Evolutionary conservation across 2,329 filamentous ascomycete genomes (phyloP), one percentile per base, ranked within the genome.

Genomic region (Trichoderma polysporum): DNA sequence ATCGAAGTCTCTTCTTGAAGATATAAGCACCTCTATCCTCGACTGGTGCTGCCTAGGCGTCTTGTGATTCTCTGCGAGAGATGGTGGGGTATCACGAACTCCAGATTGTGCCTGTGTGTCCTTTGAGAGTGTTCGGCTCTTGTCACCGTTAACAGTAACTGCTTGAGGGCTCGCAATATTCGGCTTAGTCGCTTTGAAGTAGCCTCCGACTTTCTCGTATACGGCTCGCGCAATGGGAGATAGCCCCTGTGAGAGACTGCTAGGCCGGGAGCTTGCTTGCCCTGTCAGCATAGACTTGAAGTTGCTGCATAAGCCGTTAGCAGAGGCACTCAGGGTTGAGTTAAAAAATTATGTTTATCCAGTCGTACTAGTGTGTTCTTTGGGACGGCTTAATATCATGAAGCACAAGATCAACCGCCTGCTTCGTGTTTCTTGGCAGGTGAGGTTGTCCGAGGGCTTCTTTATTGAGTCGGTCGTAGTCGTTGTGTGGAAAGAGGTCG

Each of bases 361-460:
- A 15, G 35, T 52, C 83, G 76, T 79, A 91, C 90, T 87, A 92
- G 73, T 90, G 81, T 10, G 90, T 90, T 69, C 91, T 81, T 68
- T 89, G 88, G n/a, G 89, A 86, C 1, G 88, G 85, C 74, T 89
- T 88, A 66, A 97, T 78, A 47, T 97, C 85, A 69, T 89, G 88
- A 66, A 92, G 86, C 33, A 97, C 83, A 76, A 94, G 89, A 72
- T 90, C 85, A 53, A 94, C 83, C 12, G 89, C 90, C 71, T 90
- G 88, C 71, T 91, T 89, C 54, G 94, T 81, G 70, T 88, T 86
- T 74, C 86, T 86, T 22, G 91, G 89, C 33, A 84, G 83, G 50
- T 85, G 84, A 56, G 83, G 81, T 27, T 86, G 79, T 69, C 81
- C 85, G 47, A 82, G 79, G 68, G 90, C 88, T 75, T 94, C 91